Evolutionary conservation across 805 yeast genomes (phyloP).

Genomic region (Metschnikowia anglica): DNA sequence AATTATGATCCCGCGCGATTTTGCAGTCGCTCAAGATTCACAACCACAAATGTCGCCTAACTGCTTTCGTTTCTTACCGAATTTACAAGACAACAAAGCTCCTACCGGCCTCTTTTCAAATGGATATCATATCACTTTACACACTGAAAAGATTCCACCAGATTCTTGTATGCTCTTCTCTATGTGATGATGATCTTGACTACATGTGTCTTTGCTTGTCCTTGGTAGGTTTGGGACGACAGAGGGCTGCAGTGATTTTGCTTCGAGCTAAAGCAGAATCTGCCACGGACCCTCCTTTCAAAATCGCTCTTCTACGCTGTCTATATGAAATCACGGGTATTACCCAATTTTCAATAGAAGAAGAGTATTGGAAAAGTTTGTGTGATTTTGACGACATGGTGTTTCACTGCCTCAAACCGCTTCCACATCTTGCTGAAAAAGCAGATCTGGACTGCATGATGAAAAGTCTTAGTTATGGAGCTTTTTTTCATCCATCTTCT

Average conservation of each 20-base stretch:
- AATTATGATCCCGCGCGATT: too few relatives aligned
- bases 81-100: too few relatives aligned
- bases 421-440: neutral
- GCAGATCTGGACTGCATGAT: neutral
- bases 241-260: slow-evolving; percentile 8
- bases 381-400: neutral
- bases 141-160: slow-evolving; percentile 9
- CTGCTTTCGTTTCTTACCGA: neutral
- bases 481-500: slow-evolving; percentile 8
- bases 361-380: slow-evolving; percentile 12
- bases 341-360: slow-evolving; percentile 2
- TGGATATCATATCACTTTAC: slow-evolving; percentile 9
- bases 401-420: neutral
- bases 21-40: too few relatives aligned
- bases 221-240: slow-evolving; percentile 15
- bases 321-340: slow-evolving; percentile 9
- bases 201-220: slow-evolving; percentile 9
- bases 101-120: neutral
- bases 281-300: slow-evolving; percentile 5
- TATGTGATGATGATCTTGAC: slow-evolving; percentile 10
- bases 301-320: slow-evolving; percentile 6
- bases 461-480: slow-evolving; percentile 2
- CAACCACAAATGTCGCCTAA: neutral
- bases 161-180: slow-evolving; percentile 6
- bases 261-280: slow-evolving; percentile 11